Percentiles rank a stretch among this genome's conserved stretches.
phyloP scores from a whole-genome alignment of 2,329 filamentous ascomycete species.

The Emydomyces testavorans region DNA sequence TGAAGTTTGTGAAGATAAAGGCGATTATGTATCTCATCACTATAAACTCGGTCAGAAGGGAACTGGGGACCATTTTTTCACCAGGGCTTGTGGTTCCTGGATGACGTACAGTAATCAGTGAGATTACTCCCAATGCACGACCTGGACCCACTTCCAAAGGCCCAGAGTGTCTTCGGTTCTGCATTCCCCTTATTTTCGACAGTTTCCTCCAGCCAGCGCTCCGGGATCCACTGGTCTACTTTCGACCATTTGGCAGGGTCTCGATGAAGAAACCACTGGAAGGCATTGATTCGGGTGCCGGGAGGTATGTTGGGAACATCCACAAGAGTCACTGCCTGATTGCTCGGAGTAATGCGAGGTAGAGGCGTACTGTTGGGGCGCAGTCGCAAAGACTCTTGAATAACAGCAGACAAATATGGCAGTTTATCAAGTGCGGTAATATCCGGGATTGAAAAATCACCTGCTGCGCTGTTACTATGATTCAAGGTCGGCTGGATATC shows the following conservation, averaged over 20 bases:
- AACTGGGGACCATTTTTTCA: too few species aligned
- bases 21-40: too few species aligned
- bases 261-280: too few species aligned
- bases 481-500: too few species aligned
- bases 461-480: too few species aligned
- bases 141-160: not conserved
- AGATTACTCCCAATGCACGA: not conserved
- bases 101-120: too few species aligned
- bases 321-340: not conserved
- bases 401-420: constrained; percentile 12
- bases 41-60: too few species aligned
- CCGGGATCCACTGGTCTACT: not conserved
- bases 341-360: too few species aligned
- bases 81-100: too few species aligned
- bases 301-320: not conserved
- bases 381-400: not conserved
- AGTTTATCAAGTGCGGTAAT: constrained; percentile 8
- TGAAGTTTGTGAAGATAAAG: too few species aligned
- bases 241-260: too few species aligned
- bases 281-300: not conserved
- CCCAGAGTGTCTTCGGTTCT: not conserved
- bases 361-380: not conserved
- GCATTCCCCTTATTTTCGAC: not conserved
- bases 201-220: not conserved
- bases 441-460: too few species aligned